phyloP scores from a whole-genome alignment of 441 rosid genomes.

The Eruca vesicaria region DNA sequence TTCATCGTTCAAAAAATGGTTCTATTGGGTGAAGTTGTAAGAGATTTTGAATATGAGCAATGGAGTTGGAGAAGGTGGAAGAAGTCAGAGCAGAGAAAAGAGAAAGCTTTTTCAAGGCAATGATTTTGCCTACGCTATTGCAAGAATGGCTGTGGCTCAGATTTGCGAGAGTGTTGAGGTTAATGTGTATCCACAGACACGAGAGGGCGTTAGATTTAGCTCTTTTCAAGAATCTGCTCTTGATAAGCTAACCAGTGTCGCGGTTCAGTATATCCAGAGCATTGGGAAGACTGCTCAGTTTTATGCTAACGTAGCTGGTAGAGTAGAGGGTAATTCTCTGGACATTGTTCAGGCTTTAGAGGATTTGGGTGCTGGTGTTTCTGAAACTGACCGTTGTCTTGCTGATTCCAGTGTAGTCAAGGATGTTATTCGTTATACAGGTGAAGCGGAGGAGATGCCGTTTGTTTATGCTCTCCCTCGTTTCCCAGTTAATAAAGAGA shows the following conservation, averaged over 20 bases:
- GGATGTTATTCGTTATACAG: slow-evolving; percentile 61
- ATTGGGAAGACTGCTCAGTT: slow-evolving; percentile 54
- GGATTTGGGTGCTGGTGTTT: slow-evolving; percentile 58
- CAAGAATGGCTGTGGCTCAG: slow-evolving; percentile 69
- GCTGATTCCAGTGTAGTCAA: slow-evolving; percentile 51
- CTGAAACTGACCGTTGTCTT: slow-evolving; percentile 56
- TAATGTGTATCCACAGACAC: slow-evolving; percentile 54
- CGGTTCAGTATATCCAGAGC: slow-evolving; percentile 46
- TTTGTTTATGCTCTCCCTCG: slow-evolving; percentile 62
- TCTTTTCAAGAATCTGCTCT: slow-evolving; percentile 77
- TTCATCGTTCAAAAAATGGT: slow-evolving; percentile 34
- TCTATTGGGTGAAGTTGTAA: slow-evolving; percentile 48
- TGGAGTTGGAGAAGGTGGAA: slow-evolving; percentile 72
- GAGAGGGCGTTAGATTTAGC: slow-evolving; percentile 73
- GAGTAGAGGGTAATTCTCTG: slow-evolving; percentile 54
- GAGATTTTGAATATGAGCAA: slow-evolving; percentile 76
- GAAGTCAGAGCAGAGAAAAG: slow-evolving; percentile 43
- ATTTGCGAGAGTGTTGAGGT: slow-evolving; percentile 71
- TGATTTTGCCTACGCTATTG: slow-evolving; percentile 52
- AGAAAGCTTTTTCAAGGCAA: slow-evolving; percentile 43
- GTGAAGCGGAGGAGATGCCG: slow-evolving; percentile 50
- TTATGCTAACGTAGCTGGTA: slow-evolving; percentile 65
- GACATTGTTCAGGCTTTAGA: slow-evolving; percentile 72
- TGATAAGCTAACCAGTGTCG: slow-evolving; percentile 56
- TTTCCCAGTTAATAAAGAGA: slow-evolving; percentile 58